A percentile compares a stretch with the other conserved stretches of the same genome.
phyloP scores from a whole-genome alignment of 139 green algal genomes.

The Micractinium conductrix region DNA sequence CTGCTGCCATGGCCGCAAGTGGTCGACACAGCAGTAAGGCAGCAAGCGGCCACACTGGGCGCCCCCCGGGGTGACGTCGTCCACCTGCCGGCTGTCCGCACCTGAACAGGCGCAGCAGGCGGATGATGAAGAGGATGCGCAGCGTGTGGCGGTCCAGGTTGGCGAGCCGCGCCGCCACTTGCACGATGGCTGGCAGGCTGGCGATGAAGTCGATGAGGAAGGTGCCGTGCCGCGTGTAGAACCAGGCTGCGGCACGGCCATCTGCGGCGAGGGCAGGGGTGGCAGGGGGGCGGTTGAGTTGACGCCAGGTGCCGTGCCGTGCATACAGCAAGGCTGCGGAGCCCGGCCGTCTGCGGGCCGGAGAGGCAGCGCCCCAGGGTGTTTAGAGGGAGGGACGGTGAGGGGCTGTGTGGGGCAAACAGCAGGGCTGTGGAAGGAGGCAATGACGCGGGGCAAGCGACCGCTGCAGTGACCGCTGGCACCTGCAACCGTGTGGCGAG shows the following conservation, averaged over 20 bases:
- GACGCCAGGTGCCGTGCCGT: neutral
- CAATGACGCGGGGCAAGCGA: neutral
- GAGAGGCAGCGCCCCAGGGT: no score
- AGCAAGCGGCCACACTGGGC: no score
- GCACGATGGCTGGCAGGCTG: constrained; percentile 6
- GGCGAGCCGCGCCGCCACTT: neutral
- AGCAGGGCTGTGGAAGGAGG: neutral
- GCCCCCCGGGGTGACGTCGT: no score
- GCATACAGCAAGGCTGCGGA: neutral
- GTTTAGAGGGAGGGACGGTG: no score
- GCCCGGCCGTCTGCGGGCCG: neutral
- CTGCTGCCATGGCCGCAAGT: no score
- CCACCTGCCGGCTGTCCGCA: no score
- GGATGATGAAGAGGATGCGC: constrained; percentile 10
- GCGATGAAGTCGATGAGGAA: constrained; percentile 37
- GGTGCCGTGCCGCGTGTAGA: constrained; percentile 30
- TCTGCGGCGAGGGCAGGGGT: neutral
- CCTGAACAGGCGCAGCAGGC: constrained; percentile 37
- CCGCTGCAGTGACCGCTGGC: no score
- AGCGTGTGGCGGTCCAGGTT: neutral
- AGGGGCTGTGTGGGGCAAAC: neutral
- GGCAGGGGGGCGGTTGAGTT: neutral
- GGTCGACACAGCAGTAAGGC: no score
- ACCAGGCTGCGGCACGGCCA: constrained; percentile 10
- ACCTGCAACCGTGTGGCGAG: no score